These are phyloP conservation scores for Magnaporthiopsis incrustans DNA, from an alignment of 2,329 filamentous ascomycete genomes.

Conservation along the genomic window DNA sequence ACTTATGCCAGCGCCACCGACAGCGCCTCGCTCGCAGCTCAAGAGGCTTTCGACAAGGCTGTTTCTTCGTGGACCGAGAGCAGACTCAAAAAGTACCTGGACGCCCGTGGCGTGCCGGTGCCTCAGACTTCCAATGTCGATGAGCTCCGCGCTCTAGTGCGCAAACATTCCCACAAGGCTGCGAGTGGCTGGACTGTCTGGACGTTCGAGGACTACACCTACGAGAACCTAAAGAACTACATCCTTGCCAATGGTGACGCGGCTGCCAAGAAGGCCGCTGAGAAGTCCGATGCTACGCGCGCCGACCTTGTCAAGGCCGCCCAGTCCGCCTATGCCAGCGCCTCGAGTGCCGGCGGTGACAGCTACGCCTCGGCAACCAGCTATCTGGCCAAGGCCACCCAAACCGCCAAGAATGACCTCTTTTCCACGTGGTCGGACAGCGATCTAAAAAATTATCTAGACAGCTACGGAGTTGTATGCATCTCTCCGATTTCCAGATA, in stretches of 20 bases:
- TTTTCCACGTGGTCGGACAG: constrained; percentile 69
- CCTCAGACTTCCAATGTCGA: constrained; percentile 65
- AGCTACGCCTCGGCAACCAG: constrained; percentile 62
- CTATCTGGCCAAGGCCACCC: constrained; percentile 59
- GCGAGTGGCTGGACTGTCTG: constrained; percentile 60
- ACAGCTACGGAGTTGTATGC: constrained; percentile 63
- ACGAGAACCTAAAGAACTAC: constrained; percentile 59
- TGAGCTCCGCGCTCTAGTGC: constrained; percentile 66
- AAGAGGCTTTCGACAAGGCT: constrained; percentile 59
- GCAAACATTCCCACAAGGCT: constrained; percentile 64
- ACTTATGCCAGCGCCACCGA: constrained; percentile 70
- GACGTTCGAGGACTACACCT: constrained; percentile 72
- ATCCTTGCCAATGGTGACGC: constrained; percentile 43
- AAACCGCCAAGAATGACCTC: constrained; percentile 52
- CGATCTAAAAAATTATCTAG: constrained; percentile 71
- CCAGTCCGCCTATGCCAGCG: constrained; percentile 50
- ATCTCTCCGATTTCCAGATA: constrained; percentile 7
- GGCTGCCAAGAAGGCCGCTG: constrained; percentile 48
- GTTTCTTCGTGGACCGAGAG: constrained; percentile 63
- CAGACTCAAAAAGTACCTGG: constrained; percentile 69
- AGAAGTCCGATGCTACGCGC: constrained; percentile 57
- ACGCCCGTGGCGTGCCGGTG: constrained; percentile 67
- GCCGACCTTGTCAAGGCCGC: constrained; percentile 65
- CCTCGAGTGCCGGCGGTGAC: constrained; percentile 48
- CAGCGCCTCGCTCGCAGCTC: constrained; percentile 50